These are phyloP conservation scores for Mycena floridula DNA, from an alignment of 768 basidiomycete species.

Conservation along the genomic window DNA sequence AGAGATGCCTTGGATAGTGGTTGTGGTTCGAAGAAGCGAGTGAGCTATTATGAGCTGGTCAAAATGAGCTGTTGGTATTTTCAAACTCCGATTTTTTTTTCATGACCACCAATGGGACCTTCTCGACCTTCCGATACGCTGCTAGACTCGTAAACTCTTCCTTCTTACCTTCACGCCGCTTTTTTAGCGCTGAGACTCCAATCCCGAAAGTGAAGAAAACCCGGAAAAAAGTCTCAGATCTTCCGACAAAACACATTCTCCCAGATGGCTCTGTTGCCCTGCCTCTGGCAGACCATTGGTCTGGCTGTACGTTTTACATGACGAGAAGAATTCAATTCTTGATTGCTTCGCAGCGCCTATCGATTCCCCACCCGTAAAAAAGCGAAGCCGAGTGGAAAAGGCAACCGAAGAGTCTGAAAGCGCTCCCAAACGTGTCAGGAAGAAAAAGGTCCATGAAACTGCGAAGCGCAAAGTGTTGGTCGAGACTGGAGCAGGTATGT, in stretches of 20 bases:
- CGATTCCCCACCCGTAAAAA: too few species aligned
- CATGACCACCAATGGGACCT: too few species aligned
- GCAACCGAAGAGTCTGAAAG: not conserved
- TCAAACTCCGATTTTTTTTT: not conserved
- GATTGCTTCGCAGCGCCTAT: too few species aligned
- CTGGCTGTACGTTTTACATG: constrained; percentile 19
- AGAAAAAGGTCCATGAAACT: not conserved
- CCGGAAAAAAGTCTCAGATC: constrained; percentile 49
- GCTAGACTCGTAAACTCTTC: not conserved
- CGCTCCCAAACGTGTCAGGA: not conserved
- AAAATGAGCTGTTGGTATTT: too few species aligned
- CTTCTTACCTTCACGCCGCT: not conserved
- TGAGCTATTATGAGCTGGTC: too few species aligned
- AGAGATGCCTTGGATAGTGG: too few species aligned
- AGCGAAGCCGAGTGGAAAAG: not conserved
- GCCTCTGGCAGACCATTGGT: constrained; percentile 37
- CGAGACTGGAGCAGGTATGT: not conserved
- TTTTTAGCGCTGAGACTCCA: not conserved
- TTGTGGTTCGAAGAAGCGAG: too few species aligned
- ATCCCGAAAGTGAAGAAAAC: constrained; percentile 21
- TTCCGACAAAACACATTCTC: constrained; percentile 42
- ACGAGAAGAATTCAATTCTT: too few species aligned
- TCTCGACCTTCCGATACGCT: too few species aligned
- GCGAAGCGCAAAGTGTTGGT: not conserved
- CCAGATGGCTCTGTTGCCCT: constrained; percentile 37